Percentiles rank a stretch among this genome's conserved stretches.
phyloP scores from a whole-genome alignment of 1,284 basidiomycete genomes.

The Apiotrichum domesticum region DNA sequence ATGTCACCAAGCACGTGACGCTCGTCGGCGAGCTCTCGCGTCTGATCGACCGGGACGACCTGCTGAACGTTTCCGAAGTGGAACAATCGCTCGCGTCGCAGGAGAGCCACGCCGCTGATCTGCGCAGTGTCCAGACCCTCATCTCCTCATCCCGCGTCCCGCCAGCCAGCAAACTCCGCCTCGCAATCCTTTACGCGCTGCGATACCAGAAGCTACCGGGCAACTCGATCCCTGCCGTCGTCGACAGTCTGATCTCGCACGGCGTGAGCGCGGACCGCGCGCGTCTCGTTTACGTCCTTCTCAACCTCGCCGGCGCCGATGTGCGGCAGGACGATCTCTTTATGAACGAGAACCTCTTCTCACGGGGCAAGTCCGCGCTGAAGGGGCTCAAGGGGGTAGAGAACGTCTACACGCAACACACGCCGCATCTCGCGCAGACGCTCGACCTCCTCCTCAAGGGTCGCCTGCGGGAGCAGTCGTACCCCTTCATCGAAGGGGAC shows the following conservation, averaged over 20 bases:
- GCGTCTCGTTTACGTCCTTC: conserved; percentile 80
- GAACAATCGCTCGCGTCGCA: conserved; percentile 94
- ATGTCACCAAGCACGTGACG: conserved; percentile 97
- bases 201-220: conserved; percentile 90
- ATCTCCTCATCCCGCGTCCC: conserved; percentile 64
- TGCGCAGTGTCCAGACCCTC: conserved; percentile 70
- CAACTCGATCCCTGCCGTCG: conserved; percentile 73
- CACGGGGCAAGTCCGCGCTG: conserved; percentile 86
- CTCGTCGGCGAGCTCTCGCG: conserved; percentile 92
- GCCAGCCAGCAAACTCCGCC: conserved; percentile 74
- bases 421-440: conserved; percentile 86
- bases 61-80: conserved; percentile 86
- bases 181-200: conserved; percentile 91
- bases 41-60: conserved; percentile 74
- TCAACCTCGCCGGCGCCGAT: conserved; percentile 91
- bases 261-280: conserved; percentile 81
- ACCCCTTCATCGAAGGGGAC: conserved; percentile 76
- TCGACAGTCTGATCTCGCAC: conserved; percentile 72
- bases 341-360: conserved; percentile 89
- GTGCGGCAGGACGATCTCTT: conserved; percentile 97
- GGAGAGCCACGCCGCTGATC: conserved; percentile 71
- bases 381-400: conserved; percentile 99
- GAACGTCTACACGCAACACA: conserved; percentile 98
- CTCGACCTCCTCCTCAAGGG: conserved; percentile 85
- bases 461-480: conserved; percentile 74